Evolutionary conservation across 2,329 filamentous ascomycete species (phyloP), one percentile per base, ranked within the genome.

Genomic region (Penicillium frequentans): DNA sequence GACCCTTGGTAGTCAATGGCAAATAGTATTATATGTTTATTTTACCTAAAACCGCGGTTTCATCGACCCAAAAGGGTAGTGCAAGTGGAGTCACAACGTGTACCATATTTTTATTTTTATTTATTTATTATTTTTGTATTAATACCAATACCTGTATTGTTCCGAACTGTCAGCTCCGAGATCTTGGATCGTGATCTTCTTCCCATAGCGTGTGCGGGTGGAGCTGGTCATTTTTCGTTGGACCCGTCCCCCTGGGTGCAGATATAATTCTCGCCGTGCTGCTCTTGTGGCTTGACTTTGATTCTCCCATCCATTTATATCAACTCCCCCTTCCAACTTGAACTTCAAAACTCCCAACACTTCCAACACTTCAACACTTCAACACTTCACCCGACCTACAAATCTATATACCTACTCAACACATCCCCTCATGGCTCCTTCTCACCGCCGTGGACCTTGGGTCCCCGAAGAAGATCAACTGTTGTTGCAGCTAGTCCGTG

Each of bases 381-480:
- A 37, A 42, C 27, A 26, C 26, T 26, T 26, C 27, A 29, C 27
- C 27, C 10, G 3, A 11, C 27, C 27, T 29, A 29, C 10, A 10
- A 10, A 29, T 26, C 49, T 47, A 43, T 23, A 52, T 26, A 29
- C 23, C 43, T 29, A 29, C 27, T 35, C 26, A 21, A 46, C 31
- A 44, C 21, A 37, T 43, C 43, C 23, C 35, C 37, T 45, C 55
- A 79, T 80, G 78, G 72, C 74, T 62, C 73, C 76, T 56, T 69
- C 79, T 70, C 86, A 89, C 70, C 86, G 87, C 72, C 85, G 90
- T 77, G 91, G 91, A 56, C 91, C 91, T 57, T 96, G 91, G 91
- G 89, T 90, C 61, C 86, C 87, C 66, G 81, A 83, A 51, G 91
- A 96, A 75, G 91, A 96, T 72, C 77, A 81, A 49, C 81, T 84